Conservation (phyloP, 805 yeast species). For the Teunomyces gatunensis region DNA sequence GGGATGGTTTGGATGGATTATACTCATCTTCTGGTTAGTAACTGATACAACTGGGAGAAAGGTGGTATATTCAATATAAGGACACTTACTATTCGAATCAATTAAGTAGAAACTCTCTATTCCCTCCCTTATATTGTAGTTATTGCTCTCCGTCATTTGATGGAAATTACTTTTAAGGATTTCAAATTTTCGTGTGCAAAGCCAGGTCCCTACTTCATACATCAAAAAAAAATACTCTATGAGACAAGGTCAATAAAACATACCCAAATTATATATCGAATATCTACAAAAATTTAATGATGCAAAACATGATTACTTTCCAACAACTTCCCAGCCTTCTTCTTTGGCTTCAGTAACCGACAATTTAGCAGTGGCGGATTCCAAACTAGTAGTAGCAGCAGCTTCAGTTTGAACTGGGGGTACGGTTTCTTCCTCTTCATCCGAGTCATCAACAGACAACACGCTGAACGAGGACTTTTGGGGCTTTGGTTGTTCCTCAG, state of each 20-base stretch:
- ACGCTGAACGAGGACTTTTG: conserved; percentile 47
- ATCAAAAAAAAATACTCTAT: background rate
- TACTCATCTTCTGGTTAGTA: conserved; percentile 23
- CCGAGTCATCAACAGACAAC: conserved; percentile 51
- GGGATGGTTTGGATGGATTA: conserved; percentile 60
- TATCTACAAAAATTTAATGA: background rate
- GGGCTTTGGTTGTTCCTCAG: conserved; percentile 32
- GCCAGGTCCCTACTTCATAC: background rate
- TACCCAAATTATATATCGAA: conserved; percentile 6
- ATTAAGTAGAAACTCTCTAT: conserved; percentile 27
- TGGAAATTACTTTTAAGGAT: background rate
- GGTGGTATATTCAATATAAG: background rate
- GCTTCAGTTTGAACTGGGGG: conserved; percentile 9
- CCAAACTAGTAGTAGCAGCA: conserved; percentile 23
- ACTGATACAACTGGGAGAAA: background rate
- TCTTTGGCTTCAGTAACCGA: conserved; percentile 29
- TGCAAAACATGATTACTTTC: conserved; percentile 25
- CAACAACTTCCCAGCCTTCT: conserved; percentile 48
- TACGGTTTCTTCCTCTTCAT: conserved; percentile 18
- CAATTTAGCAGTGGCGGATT: conserved; percentile 39
- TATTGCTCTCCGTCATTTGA: background rate
- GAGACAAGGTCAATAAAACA: conserved; percentile 7
- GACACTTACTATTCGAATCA: conserved; percentile 19
- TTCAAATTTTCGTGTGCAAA: background rate
- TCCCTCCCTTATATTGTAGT: conserved; percentile 10